phyloP scores from a whole-genome alignment of 1,284 basidiomycete species.

The Rhodofomes roseus region DNA sequence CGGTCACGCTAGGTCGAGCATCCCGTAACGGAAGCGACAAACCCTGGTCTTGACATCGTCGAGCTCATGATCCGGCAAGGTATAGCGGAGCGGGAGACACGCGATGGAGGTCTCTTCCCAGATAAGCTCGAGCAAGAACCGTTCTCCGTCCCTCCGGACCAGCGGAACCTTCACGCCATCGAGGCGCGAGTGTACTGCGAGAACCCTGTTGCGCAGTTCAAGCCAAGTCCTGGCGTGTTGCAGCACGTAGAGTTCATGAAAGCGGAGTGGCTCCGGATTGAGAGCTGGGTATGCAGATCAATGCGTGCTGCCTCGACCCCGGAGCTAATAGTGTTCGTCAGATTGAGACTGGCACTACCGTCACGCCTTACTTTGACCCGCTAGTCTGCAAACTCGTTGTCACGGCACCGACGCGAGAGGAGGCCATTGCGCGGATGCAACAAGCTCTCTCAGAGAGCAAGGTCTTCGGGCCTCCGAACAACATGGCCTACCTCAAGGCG shows the following conservation, averaged over 20 bases:
- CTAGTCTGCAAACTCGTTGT: slow-evolving; percentile 55
- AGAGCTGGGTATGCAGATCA: slow-evolving; percentile 44
- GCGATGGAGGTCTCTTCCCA: slow-evolving; percentile 16
- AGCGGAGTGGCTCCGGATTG: slow-evolving; percentile 48
- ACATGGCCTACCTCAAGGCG: slow-evolving; percentile 46
- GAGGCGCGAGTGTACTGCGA: slow-evolving; percentile 69
- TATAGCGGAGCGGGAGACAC: slow-evolving; percentile 29
- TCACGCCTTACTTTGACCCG: slow-evolving; percentile 59
- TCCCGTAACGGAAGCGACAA: slow-evolving; percentile 57
- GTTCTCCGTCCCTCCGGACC: slow-evolving; percentile 25
- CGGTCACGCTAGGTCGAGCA: slow-evolving; percentile 55
- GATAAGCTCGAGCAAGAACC: slow-evolving; percentile 31
- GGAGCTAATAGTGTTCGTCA: neutral
- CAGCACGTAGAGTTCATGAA: slow-evolving; percentile 47
- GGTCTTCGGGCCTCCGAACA: slow-evolving; percentile 53
- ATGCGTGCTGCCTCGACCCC: neutral
- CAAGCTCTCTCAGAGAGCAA: slow-evolving; percentile 33
- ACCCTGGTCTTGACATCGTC: slow-evolving; percentile 61
- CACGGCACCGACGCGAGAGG: slow-evolving; percentile 34
- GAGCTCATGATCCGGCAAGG: slow-evolving; percentile 63
- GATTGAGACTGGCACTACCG: slow-evolving; percentile 41
- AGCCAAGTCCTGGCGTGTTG: slow-evolving; percentile 60
- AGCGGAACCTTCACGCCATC: slow-evolving; percentile 40
- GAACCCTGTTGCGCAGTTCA: slow-evolving; percentile 56
- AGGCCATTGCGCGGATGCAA: slow-evolving; percentile 38